These are phyloP conservation scores for Backusella westeae DNA, from an alignment of 192 early-diverging fungal genomes.

Conservation along the genomic window DNA sequence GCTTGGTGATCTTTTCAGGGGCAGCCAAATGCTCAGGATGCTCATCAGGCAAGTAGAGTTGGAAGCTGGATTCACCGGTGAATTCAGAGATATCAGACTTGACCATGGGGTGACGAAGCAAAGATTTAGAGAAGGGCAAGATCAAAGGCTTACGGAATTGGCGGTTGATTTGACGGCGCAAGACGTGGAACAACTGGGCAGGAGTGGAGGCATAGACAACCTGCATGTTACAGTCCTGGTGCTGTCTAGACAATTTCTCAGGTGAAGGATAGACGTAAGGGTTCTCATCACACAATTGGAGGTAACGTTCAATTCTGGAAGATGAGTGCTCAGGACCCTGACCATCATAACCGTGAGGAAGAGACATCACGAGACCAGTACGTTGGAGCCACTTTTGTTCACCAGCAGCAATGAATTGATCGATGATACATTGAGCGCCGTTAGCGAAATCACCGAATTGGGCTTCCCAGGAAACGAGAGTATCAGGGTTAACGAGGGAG, in stretches of 20 bases:
- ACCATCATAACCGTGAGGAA: constrained; percentile 98
- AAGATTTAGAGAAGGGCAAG: constrained; percentile 77
- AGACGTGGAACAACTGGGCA: constrained; percentile 95
- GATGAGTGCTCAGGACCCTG: constrained; percentile 99
- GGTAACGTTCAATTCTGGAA: constrained; percentile 90
- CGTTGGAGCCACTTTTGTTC: constrained; percentile 99
- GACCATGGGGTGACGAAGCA: constrained; percentile 92
- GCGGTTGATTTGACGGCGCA: constrained; percentile 94
- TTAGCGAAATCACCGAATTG: constrained; percentile 99
- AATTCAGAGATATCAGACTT: constrained; percentile 84
- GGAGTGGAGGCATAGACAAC: constrained; percentile 96
- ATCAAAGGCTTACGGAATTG: constrained; percentile 96
- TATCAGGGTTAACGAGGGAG: constrained; percentile 91
- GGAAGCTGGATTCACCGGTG: constrained; percentile 78
- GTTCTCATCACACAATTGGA: constrained; percentile 95
- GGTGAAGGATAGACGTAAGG: constrained; percentile 77
- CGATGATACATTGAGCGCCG: constrained; percentile 95
- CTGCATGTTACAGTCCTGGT: constrained; percentile 99
- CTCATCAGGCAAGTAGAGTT: constrained; percentile 89
- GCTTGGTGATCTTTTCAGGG: constrained; percentile 85
- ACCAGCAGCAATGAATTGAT: constrained; percentile 94
- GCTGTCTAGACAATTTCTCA: constrained; percentile 85
- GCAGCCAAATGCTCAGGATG: constrained; percentile 76
- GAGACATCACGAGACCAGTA: constrained; percentile 88
- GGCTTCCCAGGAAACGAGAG: constrained; percentile 95